These are phyloP conservation scores for Penicillium sp. DNA, from an alignment of 2,329 filamentous ascomycete genomes.

Conservation along the genomic window DNA sequence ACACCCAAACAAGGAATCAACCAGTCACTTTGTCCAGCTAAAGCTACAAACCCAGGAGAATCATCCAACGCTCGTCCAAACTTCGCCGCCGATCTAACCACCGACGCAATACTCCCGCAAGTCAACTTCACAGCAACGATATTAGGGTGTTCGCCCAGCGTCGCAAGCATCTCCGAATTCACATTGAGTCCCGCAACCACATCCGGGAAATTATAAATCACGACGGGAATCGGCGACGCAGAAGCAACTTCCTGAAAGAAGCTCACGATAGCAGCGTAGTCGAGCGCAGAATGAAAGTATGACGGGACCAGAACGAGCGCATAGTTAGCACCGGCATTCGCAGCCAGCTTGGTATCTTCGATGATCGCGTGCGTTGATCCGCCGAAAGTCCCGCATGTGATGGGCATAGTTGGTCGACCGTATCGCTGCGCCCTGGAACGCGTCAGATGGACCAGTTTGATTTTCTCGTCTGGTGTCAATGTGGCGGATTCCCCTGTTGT, in stretches of 20 bases:
- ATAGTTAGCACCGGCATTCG: constrained; percentile 62
- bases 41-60: constrained; percentile 30
- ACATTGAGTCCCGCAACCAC: constrained; percentile 43
- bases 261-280: constrained; percentile 51
- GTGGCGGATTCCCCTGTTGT: constrained; percentile 45
- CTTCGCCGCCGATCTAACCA: constrained; percentile 36
- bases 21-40: constrained; percentile 44
- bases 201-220: constrained; percentile 47
- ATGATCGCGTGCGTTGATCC: constrained; percentile 41
- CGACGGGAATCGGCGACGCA: constrained; percentile 45
- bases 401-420: constrained; percentile 32
- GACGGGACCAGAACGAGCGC: constrained; percentile 66
- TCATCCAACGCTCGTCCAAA: constrained; percentile 26
- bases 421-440: constrained; percentile 35
- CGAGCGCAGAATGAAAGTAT: constrained; percentile 65
- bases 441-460: constrained; percentile 35
- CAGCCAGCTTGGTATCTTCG: constrained; percentile 59
- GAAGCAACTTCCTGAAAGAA: constrained; percentile 61
- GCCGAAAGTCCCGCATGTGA: constrained; percentile 41
- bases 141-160: constrained; percentile 30
- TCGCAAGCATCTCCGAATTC: constrained; percentile 36
- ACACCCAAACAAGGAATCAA: constrained; percentile 53
- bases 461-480: constrained; percentile 38
- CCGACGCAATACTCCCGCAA: constrained; percentile 39
- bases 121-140: constrained; percentile 37